phyloP scores from a whole-genome alignment of 2,329 filamentous ascomycete species.

The Parafenestella ontariensis region DNA sequence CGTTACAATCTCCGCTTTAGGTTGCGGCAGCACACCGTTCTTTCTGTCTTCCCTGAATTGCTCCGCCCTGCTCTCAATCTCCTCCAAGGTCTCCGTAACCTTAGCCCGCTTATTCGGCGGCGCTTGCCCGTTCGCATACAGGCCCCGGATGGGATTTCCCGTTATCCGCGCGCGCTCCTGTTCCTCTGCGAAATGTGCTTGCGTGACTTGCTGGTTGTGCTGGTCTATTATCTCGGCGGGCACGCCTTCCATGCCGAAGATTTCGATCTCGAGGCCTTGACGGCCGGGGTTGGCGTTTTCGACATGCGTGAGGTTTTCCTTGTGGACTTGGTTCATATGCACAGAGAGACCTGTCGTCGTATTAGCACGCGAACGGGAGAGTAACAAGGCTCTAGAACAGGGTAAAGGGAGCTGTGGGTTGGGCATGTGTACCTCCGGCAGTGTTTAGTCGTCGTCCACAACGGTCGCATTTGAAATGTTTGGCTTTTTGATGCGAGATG shows the following conservation, averaged over 20 bases:
- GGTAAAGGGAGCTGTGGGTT: not conserved
- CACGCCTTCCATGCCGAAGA: constrained; percentile 98
- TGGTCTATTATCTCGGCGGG: constrained; percentile 82
- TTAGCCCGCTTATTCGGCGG: constrained; percentile 66
- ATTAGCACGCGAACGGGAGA: constrained; percentile 13
- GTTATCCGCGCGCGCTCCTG: constrained; percentile 81
- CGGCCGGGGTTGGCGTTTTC: constrained; percentile 92
- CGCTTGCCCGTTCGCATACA: constrained; percentile 48
- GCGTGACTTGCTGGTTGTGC: constrained; percentile 85
- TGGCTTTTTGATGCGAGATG: constrained; percentile 97
- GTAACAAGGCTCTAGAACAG: not conserved
- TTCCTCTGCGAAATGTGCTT: constrained; percentile 84
- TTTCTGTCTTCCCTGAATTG: constrained; percentile 37
- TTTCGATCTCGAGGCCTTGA: constrained; percentile 86
- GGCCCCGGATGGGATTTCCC: constrained; percentile 76
- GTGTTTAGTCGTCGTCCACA: constrained; percentile 91
- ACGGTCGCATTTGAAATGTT: constrained; percentile 96
- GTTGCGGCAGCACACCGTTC: constrained; percentile 50
- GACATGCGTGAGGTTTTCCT: constrained; percentile 84
- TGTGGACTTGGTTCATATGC: constrained; percentile 98
- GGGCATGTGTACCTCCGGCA: constrained; percentile 75
- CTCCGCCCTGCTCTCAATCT: constrained; percentile 82
- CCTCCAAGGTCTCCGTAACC: constrained; percentile 73
- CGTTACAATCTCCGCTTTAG: constrained; percentile 45
- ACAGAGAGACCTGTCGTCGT: constrained; percentile 77